Conservation (phyloP, 1,139 yeast genomes). For the Nakaseomyces bracarensis region DNA sequence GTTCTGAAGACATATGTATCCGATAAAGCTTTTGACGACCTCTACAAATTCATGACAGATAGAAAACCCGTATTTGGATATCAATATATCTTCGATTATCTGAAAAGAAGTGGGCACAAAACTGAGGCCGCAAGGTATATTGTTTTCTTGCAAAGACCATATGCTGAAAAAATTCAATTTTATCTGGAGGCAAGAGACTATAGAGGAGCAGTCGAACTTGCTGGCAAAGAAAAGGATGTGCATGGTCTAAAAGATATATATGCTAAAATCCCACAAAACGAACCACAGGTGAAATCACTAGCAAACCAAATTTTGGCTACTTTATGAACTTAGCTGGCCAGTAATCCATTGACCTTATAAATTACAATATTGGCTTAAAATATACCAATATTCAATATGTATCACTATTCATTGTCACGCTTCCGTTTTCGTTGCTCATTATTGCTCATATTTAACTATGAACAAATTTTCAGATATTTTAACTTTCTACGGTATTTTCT, state of each 20-base stretch:
- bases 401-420: too few relatives aligned
- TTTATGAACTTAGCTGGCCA: too few relatives aligned
- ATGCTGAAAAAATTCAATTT: slow-evolving; percentile 21
- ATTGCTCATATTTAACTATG: too few relatives aligned
- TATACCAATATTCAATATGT: too few relatives aligned
- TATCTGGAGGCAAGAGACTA: slow-evolving; percentile 25
- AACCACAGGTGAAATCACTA: slow-evolving; percentile 21
- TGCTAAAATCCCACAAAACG: slow-evolving; percentile 23
- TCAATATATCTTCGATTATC: slow-evolving; percentile 42
- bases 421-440: too few relatives aligned
- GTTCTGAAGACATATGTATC: slow-evolving; percentile 48
- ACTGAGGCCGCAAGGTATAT: slow-evolving; percentile 28
- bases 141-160: slow-evolving; percentile 21
- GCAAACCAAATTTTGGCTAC: slow-evolving; percentile 19
- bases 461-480: too few relatives aligned
- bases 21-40: slow-evolving; percentile 52
- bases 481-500: background rate
- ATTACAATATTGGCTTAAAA: too few relatives aligned
- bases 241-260: slow-evolving; percentile 20
- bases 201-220: slow-evolving; percentile 23
- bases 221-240: slow-evolving; percentile 25
- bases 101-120: slow-evolving; percentile 18
- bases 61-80: slow-evolving; percentile 72
- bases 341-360: too few relatives aligned
- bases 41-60: slow-evolving; percentile 41